Evolutionary conservation across 2,329 filamentous ascomycete species (phyloP).

Genomic region (Fusarium sp.): DNA sequence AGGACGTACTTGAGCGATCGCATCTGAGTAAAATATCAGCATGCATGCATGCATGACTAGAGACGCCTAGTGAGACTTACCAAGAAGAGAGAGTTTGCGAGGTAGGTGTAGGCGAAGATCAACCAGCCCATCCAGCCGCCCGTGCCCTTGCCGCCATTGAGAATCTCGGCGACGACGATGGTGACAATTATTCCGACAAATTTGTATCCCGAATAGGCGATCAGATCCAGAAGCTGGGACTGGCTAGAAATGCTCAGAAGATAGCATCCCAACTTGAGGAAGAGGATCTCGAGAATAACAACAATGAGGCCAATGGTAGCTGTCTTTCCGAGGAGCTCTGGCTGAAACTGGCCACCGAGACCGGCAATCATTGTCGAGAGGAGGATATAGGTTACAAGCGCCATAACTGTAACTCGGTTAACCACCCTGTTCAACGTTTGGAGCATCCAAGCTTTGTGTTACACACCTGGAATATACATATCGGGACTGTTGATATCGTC

Average conservation of each 20-base stretch:
- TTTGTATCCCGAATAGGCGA: slow-evolving; percentile 98
- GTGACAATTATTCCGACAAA: slow-evolving; percentile 97
- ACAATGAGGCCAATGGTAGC: slow-evolving; percentile 86
- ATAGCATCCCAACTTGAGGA: slow-evolving; percentile 92
- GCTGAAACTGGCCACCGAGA: slow-evolving; percentile 89
- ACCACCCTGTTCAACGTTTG: slow-evolving; percentile 5
- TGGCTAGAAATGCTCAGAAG: slow-evolving; percentile 93
- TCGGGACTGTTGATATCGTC: slow-evolving; percentile 98
- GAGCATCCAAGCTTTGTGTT: neutral
- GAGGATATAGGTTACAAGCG: slow-evolving; percentile 95
- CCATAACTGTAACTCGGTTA: slow-evolving; percentile 74
- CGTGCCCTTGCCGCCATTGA: slow-evolving; percentile 82
- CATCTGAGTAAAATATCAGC: slow-evolving; percentile 66
- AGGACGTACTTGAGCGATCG: slow-evolving; percentile 96
- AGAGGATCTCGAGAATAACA: slow-evolving; percentile 87
- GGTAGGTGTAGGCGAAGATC: slow-evolving; percentile 90
- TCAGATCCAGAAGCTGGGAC: slow-evolving; percentile 89
- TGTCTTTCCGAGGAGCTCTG: slow-evolving; percentile 90
- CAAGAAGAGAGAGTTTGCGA: slow-evolving; percentile 94
- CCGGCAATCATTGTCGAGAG: slow-evolving; percentile 91
- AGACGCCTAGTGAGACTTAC: slow-evolving; percentile 62
- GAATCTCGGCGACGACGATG: slow-evolving; percentile 79
- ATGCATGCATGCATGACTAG: neutral
- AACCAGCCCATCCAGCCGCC: slow-evolving; percentile 90
- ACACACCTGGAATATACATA: slow-evolving; percentile 89